phyloP scores from a whole-genome alignment of 805 yeast species.

The Candida broadrunensis region DNA sequence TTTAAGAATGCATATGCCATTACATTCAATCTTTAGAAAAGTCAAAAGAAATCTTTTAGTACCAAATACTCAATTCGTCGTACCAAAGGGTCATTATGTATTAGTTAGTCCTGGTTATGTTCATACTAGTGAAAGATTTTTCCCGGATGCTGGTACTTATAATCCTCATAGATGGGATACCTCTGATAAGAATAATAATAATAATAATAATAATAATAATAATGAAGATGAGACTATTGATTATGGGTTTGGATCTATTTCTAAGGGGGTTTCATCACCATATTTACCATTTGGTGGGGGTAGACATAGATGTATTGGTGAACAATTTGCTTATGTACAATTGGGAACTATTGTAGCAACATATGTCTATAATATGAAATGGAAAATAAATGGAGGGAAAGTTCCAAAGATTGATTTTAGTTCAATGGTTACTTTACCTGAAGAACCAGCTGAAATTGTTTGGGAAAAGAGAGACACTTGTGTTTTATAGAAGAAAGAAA shows the following conservation, averaged over 20 bases:
- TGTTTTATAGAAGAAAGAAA: conserved; percentile 21
- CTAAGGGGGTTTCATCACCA: conserved; percentile 94
- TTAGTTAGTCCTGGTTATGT: conserved; percentile 94
- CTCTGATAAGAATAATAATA: too few relatives aligned
- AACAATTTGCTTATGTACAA: conserved; percentile 94
- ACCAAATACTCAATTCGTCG: conserved; percentile 74
- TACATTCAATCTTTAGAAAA: conserved; percentile 93
- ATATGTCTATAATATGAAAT: conserved; percentile 70
- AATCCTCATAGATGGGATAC: conserved; percentile 85
- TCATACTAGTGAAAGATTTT: conserved; percentile 69
- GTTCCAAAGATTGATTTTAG: conserved; percentile 75
- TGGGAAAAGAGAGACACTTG: conserved; percentile 66
- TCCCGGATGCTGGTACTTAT: conserved; percentile 70
- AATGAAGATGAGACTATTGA: conserved; percentile 51
- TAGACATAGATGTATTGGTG: conserved; percentile 98
- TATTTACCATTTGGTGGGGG: conserved; percentile 99
- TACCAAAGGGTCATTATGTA: conserved; percentile 87
- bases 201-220: neutral
- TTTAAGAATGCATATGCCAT: conserved; percentile 91
- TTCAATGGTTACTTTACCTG: conserved; percentile 91
- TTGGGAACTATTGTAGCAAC: conserved; percentile 80
- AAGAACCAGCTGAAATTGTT: conserved; percentile 64
- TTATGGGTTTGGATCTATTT: conserved; percentile 94
- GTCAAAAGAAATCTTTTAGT: conserved; percentile 76
- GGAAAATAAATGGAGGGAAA: conserved; percentile 51